Conservation (phyloP, 73 alveolate species). For the Blepharisma japonicum region DNA sequence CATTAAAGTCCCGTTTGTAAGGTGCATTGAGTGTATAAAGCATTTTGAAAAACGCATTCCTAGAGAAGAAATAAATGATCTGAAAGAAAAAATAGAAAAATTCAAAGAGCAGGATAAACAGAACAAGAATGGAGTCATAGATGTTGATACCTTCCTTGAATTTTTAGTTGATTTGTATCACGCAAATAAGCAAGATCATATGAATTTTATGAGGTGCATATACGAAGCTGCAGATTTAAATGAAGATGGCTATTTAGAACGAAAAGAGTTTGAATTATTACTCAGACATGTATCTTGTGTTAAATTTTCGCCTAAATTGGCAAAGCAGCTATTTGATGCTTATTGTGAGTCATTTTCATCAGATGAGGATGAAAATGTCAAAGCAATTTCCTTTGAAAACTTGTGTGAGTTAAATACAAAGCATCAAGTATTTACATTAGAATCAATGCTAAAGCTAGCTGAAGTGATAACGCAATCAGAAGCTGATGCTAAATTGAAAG, state of each 20-base stretch:
- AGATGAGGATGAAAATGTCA: conserved; percentile 26
- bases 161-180: neutral
- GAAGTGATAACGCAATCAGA: neutral
- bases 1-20: neutral
- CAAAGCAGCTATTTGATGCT: neutral
- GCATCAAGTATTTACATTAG: neutral
- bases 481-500: neutral
- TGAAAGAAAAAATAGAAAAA: neutral
- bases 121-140: neutral
- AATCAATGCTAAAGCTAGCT: neutral
- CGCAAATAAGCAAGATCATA: neutral
- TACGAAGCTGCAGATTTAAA: conserved; percentile 27
- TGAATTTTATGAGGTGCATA: neutral
- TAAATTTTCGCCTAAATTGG: neutral
- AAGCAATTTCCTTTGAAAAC: conserved; percentile 22
- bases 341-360: neutral
- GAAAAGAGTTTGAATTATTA: conserved; percentile 2
- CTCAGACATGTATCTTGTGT: neutral
- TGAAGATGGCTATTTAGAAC: conserved; percentile 5
- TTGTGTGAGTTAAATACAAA: neutral
- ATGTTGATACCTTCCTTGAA: conserved; percentile 11
- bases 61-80: neutral
- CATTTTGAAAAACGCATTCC: neutral
- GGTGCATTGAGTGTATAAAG: conserved; percentile 3
- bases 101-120: neutral